Percentiles rank a stretch among this genome's conserved stretches.
Evolutionary conservation across 495 filamentous ascomycete genomes (phyloP).

Genomic region (Venustampulla echinocandica): DNA sequence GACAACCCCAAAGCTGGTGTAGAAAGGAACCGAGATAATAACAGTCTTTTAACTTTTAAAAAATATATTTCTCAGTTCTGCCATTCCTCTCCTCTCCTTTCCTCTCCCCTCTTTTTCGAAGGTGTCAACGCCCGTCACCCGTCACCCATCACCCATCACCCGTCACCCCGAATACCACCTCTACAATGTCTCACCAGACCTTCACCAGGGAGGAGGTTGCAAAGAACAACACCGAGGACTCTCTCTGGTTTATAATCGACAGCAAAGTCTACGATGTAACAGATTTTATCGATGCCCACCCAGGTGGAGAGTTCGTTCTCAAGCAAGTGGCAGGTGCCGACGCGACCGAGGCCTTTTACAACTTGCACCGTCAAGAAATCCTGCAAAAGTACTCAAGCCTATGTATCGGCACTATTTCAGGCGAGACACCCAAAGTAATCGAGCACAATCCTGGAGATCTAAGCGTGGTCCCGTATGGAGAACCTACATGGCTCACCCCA

Average conservation of each 20-base stretch:
- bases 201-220: constrained; percentile 71
- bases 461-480: constrained; percentile 69
- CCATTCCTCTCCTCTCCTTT: too few species aligned
- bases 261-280: constrained; percentile 87
- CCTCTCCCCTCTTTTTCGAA: too few species aligned
- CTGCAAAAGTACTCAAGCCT: constrained; percentile 65
- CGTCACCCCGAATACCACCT: too few species aligned
- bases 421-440: constrained; percentile 67
- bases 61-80: too few species aligned
- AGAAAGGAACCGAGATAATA: too few species aligned
- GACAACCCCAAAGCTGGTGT: too few species aligned
- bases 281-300: constrained; percentile 87
- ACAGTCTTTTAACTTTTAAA: too few species aligned
- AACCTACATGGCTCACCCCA: constrained; percentile 71
- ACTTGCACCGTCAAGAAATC: constrained; percentile 88
- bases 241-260: constrained; percentile 80
- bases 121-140: too few species aligned
- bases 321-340: constrained; percentile 78
- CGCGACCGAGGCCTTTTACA: constrained; percentile 84
- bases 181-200: constrained; percentile 26
- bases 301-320: constrained; percentile 75
- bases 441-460: constrained; percentile 62
- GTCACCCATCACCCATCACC: too few species aligned
- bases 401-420: constrained; percentile 66
- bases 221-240: constrained; percentile 75